Evolutionary conservation across 140 eudicot genomes (phyloP), one percentile per base, ranked within the genome.

Genomic region (Anethum foeniculum): DNA sequence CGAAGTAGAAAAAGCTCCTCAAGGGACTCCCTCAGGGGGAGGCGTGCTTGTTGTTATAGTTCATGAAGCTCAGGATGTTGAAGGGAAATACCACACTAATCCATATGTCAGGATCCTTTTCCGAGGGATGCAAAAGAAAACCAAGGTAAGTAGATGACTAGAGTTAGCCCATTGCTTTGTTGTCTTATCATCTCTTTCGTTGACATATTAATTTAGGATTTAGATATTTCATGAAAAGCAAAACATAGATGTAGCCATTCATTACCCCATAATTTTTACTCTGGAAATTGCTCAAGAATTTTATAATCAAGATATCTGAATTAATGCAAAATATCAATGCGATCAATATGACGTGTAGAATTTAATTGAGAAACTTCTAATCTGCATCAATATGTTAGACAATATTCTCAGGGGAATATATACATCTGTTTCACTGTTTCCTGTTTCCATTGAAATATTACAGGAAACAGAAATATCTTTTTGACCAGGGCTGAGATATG

Each of bases 21-120:
- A 91, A 85, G 99, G 97, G 79, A 95, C 97, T 8, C 97, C 99
- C 7, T 75, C 86, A 9, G 97, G 97, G 32, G 99, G 99, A 48
- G 99, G 99, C 48, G 76, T 88, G 79, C 91, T 95, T 67, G 93
- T 91, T 73, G 91, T 95, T 84, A 88, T 84, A 64, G 84, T 95
- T 78, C 97, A 92, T 77, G 97, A 89, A 88, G 99, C 96, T 83
- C 92, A 89, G 86, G 99, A 95, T 79, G 90, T 95, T 72, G 99
- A 95, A 85, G 99, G 99, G 78, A 95, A 95, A 82, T 93, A 95
- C 82, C 99, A 95, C 84, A 92, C 95, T 0, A 95, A 95, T 79
- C 99, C 99, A 65, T 91, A 84, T 80, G 97, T 79, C 28, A 90
- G 93, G n/a, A 71, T 95, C 69, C 85, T 88, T 80, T 88, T 92